phyloP scores from a whole-genome alignment of 1,139 yeast species.

The Geotrichum carabidarum region DNA sequence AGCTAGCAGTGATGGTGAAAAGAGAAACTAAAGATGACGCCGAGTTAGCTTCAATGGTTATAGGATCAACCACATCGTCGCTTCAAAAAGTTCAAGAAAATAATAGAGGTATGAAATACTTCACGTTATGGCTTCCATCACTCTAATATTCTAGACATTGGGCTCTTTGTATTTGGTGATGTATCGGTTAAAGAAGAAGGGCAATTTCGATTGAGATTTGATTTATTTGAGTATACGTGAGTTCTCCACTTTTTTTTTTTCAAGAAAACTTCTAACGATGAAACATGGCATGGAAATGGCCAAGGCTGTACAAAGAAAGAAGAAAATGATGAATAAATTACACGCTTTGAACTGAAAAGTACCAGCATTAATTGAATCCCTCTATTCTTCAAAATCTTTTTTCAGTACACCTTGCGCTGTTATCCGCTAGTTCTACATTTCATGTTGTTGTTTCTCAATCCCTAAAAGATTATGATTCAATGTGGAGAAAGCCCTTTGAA shows the following conservation, averaged over 20 bases:
- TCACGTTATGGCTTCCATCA: neutral
- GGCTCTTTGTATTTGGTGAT: constrained; percentile 27
- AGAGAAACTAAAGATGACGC: constrained; percentile 19
- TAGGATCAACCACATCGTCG: constrained; percentile 26
- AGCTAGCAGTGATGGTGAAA: constrained; percentile 4
- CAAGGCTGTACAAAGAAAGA: neutral
- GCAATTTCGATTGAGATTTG: constrained; percentile 23
- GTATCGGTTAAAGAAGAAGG: constrained; percentile 25
- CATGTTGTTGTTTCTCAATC: no score
- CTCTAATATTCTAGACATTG: constrained; percentile 19
- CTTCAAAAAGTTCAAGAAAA: constrained; percentile 26
- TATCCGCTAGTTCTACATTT: no score
- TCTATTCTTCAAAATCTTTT: neutral
- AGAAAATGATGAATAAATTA: no score
- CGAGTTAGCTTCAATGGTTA: constrained; percentile 21
- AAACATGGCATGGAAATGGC: neutral
- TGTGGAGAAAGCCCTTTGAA: no score
- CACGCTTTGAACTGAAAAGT: no score
- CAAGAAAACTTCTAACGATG: neutral
- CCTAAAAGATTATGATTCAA: no score
- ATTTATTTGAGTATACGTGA: constrained; percentile 23
- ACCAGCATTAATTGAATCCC: no score
- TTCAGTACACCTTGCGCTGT: neutral
- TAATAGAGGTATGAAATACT: constrained; percentile 19
- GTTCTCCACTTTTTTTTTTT: neutral